Evolutionary conservation across 108 stramenopile genomes (phyloP), one percentile per base, ranked within the genome.

Genomic region (Fragilariopsis cylindrus): DNA sequence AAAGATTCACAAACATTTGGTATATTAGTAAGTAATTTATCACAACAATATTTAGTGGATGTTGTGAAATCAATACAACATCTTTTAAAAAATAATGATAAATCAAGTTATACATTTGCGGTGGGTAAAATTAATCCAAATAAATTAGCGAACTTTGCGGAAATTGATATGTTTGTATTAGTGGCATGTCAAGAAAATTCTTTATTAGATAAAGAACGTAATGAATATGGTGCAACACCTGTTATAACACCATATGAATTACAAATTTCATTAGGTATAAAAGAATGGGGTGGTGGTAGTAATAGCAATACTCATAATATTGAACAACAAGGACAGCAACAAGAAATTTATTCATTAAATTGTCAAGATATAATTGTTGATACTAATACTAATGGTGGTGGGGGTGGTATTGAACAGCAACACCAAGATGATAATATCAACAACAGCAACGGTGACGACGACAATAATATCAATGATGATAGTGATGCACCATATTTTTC

Each of bases 141-240:
- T 19, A 98, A 98, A 70, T 74, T 98, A 21, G 84, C 92, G 45
- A 98, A 98, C 76, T 98, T 97, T 90, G 95, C 94, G 9, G 96
- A 97, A 73, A 92, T 97, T 65, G 98, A 98, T 57, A 91, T 90
- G 71, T 98, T 94, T 74, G 95, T 96, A 40, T 60, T 98, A 57
- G 92, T 98, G 4, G 96, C 95, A 15, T 97, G 97, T 78, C 85
- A 89, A 30, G 93, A 97, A 65, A 89, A 85, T 68, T 84, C 87
- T 52, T 83, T 94, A 65, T 82, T 97, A 49, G 85, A 92, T 72
- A 80, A 82, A 52, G 81, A 83, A 71, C 86, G 83, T 62, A 80
- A 86, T 54, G 83, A 85, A 7, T 92, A 90, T 57, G 30, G 30
- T 30, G 86, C 79, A 13, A 84, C 90, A 2, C 92, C 92, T 0